Percentiles rank a stretch among this genome's conserved stretches.
These are phyloP conservation scores for Pseudonitzschia delicatissima DNA, from an alignment of 108 stramenopile species.

Conservation along the genomic window DNA sequence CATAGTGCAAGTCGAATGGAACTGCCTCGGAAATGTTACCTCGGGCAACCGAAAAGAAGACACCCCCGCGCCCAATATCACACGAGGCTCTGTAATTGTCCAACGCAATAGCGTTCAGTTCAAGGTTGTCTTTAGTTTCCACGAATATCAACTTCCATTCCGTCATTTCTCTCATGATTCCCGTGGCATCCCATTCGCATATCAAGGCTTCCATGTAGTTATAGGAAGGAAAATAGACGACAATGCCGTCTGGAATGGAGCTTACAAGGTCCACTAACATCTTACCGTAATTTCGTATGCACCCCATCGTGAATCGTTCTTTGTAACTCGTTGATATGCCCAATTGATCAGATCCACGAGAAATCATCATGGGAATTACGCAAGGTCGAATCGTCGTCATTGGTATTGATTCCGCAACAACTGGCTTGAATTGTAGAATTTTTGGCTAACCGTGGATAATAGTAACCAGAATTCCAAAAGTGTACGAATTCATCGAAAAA, in stretches of 20 bases:
- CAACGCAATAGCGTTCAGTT: conserved; percentile 85
- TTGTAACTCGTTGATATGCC: conserved; percentile 72
- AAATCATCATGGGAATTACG: conserved; percentile 86
- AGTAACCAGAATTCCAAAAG: no score
- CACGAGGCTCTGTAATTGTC: conserved; percentile 90
- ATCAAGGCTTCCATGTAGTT: conserved; percentile 89
- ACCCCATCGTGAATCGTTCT: conserved; percentile 73
- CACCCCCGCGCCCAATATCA: conserved; percentile 89
- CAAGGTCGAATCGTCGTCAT: conserved; percentile 92
- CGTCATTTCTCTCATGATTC: conserved; percentile 68
- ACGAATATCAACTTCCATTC: conserved; percentile 89
- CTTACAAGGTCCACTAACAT: conserved; percentile 76
- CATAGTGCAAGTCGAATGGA: conserved; percentile 94
- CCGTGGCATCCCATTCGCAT: conserved; percentile 79
- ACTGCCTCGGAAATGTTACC: conserved; percentile 95
- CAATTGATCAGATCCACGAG: conserved; percentile 80
- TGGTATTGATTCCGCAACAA: conserved; percentile 71
- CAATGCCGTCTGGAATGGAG: conserved; percentile 85
- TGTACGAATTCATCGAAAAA: no score
- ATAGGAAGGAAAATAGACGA: conserved; percentile 91
- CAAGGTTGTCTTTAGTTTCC: conserved; percentile 94
- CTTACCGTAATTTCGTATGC: conserved; percentile 50
- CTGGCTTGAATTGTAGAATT: conserved; percentile 87
- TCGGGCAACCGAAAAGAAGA: conserved; percentile 92
- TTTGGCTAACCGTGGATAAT: no score